Conservation (phyloP, 2,329 filamentous ascomycete genomes). For the Xylaria sp. region DNA sequence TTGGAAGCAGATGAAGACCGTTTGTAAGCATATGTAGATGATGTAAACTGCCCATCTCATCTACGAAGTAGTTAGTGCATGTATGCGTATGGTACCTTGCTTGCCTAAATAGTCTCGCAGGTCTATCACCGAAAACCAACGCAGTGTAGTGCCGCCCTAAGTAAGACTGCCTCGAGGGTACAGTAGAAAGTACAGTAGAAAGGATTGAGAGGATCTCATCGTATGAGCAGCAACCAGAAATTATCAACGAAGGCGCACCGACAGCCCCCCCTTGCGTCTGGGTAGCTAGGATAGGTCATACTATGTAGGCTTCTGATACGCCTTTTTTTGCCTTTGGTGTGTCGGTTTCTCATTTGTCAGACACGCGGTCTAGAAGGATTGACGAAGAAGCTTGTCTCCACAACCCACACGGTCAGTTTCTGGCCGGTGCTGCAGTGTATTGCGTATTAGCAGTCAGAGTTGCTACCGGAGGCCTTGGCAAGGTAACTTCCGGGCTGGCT, state of each 20-base stretch:
- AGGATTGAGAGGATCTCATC: slow-evolving; percentile 24
- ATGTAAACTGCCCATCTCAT: too few species aligned
- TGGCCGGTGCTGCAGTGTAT: not conserved
- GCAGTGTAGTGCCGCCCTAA: slow-evolving; percentile 10
- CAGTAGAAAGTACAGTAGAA: too few species aligned
- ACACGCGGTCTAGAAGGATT: slow-evolving; percentile 30
- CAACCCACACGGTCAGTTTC: slow-evolving; percentile 8
- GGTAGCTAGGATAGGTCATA: slow-evolving; percentile 2
- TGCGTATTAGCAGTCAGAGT: not conserved
- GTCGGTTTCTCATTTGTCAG: slow-evolving; percentile 45
- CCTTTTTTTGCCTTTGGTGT: slow-evolving; percentile 33
- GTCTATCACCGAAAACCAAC: slow-evolving; percentile 1
- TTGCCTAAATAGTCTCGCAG: not conserved
- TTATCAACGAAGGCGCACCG: slow-evolving; percentile 23
- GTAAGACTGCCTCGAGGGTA: not conserved
- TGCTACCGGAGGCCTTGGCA: not conserved
- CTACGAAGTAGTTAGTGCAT: too few species aligned
- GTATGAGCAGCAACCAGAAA: slow-evolving; percentile 24
- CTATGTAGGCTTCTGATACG: slow-evolving; percentile 1
- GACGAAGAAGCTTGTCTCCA: slow-evolving; percentile 30
- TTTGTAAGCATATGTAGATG: slow-evolving; percentile 10
- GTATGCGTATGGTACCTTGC: not conserved
- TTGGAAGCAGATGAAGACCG: not conserved
- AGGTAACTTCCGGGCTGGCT: slow-evolving; percentile 23
- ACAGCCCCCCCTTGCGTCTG: slow-evolving; percentile 21